Conservation (phyloP, 169 alveolate genomes). For the Theileria orientalis region DNA sequence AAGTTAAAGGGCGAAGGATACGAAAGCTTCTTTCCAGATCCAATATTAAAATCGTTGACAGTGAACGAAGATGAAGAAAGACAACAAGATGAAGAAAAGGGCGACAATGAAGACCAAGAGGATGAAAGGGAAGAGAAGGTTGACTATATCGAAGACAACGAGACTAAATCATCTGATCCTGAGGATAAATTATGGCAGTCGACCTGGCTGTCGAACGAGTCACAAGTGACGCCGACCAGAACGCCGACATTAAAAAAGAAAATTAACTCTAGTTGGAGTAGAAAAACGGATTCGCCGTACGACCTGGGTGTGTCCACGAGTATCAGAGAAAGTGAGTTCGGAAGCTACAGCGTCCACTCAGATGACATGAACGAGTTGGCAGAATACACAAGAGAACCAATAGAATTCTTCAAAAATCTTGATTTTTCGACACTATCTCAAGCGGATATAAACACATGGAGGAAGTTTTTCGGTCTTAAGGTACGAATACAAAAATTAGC, state of each 20-base stretch:
- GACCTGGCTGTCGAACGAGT: conserved; percentile 25
- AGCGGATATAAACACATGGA: conserved; percentile 22
- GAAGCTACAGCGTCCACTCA: background rate
- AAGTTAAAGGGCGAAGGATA: conserved; percentile 22
- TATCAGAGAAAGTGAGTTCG: background rate
- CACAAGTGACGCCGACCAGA: background rate
- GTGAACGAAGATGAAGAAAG: background rate
- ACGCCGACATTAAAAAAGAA: conserved; percentile 6
- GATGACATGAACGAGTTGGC: background rate
- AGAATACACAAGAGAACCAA: conserved; percentile 21
- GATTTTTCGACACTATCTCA: conserved; percentile 34
- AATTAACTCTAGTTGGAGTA: background rate
- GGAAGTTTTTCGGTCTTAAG: conserved; percentile 58
- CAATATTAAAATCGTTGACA: conserved; percentile 26
- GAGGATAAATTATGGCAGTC: conserved; percentile 19
- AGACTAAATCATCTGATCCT: background rate
- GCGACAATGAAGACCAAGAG: background rate
- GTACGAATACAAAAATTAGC: conserved; percentile 2
- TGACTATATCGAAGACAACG: conserved; percentile 9
- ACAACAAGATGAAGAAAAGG: background rate
- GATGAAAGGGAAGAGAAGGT: conserved; percentile 10
- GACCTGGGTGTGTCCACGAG: background rate
- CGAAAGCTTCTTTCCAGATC: conserved; percentile 14
- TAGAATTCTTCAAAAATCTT: conserved; percentile 36
- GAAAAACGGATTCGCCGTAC: background rate